Evolutionary conservation across 805 yeast genomes (phyloP).

Genomic region (Metschnikowia kofuensis): DNA sequence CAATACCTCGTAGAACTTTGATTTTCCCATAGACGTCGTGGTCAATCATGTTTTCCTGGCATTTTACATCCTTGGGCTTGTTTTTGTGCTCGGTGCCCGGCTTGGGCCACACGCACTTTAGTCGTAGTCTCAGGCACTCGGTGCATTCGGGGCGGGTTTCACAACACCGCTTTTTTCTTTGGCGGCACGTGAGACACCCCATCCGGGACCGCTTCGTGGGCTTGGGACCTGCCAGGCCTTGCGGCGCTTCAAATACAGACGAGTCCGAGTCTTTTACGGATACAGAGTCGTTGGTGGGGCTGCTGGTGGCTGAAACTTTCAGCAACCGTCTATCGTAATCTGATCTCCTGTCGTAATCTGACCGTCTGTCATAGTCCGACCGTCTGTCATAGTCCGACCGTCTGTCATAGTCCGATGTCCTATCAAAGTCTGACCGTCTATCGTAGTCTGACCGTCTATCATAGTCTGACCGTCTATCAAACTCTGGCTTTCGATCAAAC

Average conservation of each 20-base stretch:
- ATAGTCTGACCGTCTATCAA: no score
- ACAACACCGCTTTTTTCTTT: slow-evolving; percentile 75
- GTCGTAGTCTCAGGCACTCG: slow-evolving; percentile 63
- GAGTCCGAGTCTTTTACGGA: slow-evolving; percentile 2
- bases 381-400: no score
- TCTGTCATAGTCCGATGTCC: no score
- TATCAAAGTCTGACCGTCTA: no score
- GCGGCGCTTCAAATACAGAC: not conserved
- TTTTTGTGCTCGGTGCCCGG: slow-evolving; percentile 67
- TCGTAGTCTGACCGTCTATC: no score
- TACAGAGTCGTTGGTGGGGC: slow-evolving; percentile 6
- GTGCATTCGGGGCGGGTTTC: slow-evolving; percentile 64
- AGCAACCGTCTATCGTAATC: not conserved
- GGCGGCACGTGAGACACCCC: slow-evolving; percentile 80
- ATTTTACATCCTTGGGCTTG: slow-evolving; percentile 48
- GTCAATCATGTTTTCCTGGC: slow-evolving; percentile 50
- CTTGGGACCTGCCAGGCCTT: slow-evolving; percentile 2
- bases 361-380: no score
- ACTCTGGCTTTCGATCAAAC: no score
- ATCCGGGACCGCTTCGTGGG: slow-evolving; percentile 53
- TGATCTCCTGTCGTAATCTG: no score
- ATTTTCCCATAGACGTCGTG: slow-evolving; percentile 58
- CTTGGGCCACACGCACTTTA: slow-evolving; percentile 70
- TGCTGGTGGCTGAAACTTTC: slow-evolving; percentile 5
- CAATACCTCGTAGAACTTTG: slow-evolving; percentile 61